Conservation (phyloP, 2,329 filamentous ascomycete species). For the Apiospora marii region DNA sequence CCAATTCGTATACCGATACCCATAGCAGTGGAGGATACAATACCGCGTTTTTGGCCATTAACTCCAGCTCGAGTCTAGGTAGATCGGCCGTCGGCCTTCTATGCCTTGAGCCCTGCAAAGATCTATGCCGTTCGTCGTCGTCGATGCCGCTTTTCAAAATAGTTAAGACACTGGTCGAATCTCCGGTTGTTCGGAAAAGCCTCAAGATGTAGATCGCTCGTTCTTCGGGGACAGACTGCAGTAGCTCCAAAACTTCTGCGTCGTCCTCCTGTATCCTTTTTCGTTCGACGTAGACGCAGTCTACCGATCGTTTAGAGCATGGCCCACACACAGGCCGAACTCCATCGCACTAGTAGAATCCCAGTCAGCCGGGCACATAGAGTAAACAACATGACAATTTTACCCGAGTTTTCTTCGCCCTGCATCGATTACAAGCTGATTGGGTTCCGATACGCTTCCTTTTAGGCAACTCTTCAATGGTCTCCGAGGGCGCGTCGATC, state of each 20-base stretch:
- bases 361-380: not conserved
- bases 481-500: not conserved
- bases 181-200: not conserved
- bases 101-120: not conserved
- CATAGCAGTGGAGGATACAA: not conserved
- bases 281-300: not conserved
- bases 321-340: not conserved
- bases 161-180: not conserved
- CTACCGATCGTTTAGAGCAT: not conserved
- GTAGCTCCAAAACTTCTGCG: not conserved
- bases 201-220: not conserved
- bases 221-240: not conserved
- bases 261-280: not conserved
- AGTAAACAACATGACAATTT: not conserved
- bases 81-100: not conserved
- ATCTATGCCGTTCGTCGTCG: not conserved
- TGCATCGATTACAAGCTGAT: not conserved
- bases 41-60: not conserved
- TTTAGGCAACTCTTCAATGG: not conserved
- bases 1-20: not conserved
- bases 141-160: not conserved
- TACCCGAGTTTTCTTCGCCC: conserved; percentile 13
- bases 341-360: conserved; percentile 6
- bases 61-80: not conserved
- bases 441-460: conserved; percentile 2